These are phyloP conservation scores for Penicillium samsonianum DNA, from an alignment of 495 filamentous ascomycete genomes.

Conservation along the genomic window DNA sequence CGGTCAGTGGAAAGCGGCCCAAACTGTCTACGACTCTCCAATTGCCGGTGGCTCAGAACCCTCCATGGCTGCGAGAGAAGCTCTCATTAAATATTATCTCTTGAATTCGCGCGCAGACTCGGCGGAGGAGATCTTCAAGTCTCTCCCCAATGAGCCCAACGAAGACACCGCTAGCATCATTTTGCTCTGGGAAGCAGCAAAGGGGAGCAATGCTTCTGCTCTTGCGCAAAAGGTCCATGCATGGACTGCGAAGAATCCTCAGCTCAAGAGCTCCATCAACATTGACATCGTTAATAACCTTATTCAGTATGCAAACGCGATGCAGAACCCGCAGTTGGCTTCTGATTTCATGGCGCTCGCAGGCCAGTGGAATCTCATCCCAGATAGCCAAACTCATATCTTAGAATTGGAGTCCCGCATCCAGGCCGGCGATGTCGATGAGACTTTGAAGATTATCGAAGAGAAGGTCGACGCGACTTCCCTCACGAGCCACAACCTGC, in stretches of 20 bases:
- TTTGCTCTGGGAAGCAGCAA: slow-evolving; percentile 74
- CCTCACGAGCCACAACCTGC: slow-evolving; percentile 56
- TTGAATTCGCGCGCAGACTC: slow-evolving; percentile 61
- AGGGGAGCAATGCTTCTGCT: slow-evolving; percentile 68
- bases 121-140: slow-evolving; percentile 62
- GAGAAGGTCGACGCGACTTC: slow-evolving; percentile 56
- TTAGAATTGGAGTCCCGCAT: slow-evolving; percentile 76
- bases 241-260: slow-evolving; percentile 43
- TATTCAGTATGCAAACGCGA: slow-evolving; percentile 70
- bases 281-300: slow-evolving; percentile 74
- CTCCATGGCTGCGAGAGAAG: slow-evolving; percentile 46
- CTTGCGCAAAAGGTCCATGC: slow-evolving; percentile 65
- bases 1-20: slow-evolving; percentile 37
- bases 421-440: slow-evolving; percentile 65
- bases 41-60: slow-evolving; percentile 44
- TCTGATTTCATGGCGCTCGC: slow-evolving; percentile 69
- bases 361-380: slow-evolving; percentile 59
- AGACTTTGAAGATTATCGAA: slow-evolving; percentile 63
- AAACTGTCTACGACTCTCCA: slow-evolving; percentile 58
- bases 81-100: slow-evolving; percentile 58
- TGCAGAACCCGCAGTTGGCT: slow-evolving; percentile 67
- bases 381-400: slow-evolving; percentile 65
- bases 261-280: slow-evolving; percentile 50
- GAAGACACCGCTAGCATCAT: slow-evolving; percentile 65
- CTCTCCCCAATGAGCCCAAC: slow-evolving; percentile 51